phyloP scores from a whole-genome alignment of 495 filamentous ascomycete genomes.

The Annulohypoxylon nitens region DNA sequence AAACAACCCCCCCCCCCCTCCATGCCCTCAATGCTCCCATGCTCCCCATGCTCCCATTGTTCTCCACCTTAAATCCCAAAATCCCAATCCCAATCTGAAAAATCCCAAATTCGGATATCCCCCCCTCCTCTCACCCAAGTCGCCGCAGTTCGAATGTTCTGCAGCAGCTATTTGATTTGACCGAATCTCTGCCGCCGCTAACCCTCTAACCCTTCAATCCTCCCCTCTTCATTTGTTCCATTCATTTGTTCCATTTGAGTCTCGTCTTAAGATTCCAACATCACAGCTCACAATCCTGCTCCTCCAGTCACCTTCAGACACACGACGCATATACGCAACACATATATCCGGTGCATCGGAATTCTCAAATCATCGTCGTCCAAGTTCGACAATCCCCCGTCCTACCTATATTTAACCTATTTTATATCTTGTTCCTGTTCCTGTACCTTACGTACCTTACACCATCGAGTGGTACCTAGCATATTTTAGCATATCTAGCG shows the following conservation, averaged over 20 bases:
- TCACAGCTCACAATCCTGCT: conserved; percentile 32
- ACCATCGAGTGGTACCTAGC: conserved; percentile 34
- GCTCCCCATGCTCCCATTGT: too few species aligned
- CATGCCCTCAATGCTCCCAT: background rate
- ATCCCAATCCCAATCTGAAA: background rate
- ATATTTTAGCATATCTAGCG: conserved; percentile 5
- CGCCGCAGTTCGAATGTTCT: conserved; percentile 14
- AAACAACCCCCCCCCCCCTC: background rate
- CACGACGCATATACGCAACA: conserved; percentile 33
- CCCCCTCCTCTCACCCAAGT: conserved; percentile 16
- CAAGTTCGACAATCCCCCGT: conserved; percentile 34
- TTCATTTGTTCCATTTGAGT: conserved; percentile 20
- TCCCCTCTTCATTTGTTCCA: conserved; percentile 8
- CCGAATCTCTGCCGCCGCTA: conserved; percentile 48
- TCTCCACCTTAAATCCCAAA: too few species aligned
- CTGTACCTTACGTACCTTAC: conserved; percentile 48
- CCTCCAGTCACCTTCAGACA: conserved; percentile 47
- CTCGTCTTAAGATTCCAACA: conserved; percentile 31
- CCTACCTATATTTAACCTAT: conserved; percentile 27
- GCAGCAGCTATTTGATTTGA: conserved; percentile 46
- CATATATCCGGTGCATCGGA: conserved; percentile 35
- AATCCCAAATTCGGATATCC: conserved; percentile 19
- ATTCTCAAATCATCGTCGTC: conserved; percentile 46
- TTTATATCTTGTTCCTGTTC: conserved; percentile 31
- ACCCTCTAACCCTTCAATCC: conserved; percentile 4